Evolutionary conservation across 225 moss, liverwort and hornwort species (phyloP).

Genomic region (Asterella californica): DNA sequence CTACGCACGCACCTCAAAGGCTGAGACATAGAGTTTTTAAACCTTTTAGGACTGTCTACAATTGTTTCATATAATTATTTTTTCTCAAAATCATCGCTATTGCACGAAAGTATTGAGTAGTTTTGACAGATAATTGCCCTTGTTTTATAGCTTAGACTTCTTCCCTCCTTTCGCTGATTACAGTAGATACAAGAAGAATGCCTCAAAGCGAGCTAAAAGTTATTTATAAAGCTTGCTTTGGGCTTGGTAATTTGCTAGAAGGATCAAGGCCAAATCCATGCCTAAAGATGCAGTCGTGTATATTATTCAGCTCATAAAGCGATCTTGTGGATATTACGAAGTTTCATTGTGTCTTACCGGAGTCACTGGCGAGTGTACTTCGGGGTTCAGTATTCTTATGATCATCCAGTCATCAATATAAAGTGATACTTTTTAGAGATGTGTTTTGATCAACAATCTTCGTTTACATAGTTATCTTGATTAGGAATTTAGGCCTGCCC

Average conservation of each 20-base stretch:
- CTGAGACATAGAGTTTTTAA: conserved; percentile 24
- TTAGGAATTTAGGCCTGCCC: not conserved
- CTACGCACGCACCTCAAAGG: conserved; percentile 20
- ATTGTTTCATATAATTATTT: conserved; percentile 32
- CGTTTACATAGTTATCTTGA: not conserved
- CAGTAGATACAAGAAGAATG: conserved; percentile 1
- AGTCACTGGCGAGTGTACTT: not conserved
- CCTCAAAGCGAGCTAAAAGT: not conserved
- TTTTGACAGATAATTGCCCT: conserved; percentile 18
- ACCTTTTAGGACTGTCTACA: conserved; percentile 39
- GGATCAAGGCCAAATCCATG: not conserved
- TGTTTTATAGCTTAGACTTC: conserved; percentile 6
- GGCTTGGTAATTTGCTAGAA: not conserved
- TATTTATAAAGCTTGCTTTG: not conserved
- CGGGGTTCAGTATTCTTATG: not conserved
- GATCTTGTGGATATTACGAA: conserved; percentile 11
- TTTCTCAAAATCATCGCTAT: not conserved
- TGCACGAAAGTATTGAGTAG: conserved; percentile 17
- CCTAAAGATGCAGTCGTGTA: conserved; percentile 19
- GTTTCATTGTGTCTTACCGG: not conserved
- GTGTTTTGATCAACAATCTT: not conserved
- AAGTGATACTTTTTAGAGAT: not conserved
- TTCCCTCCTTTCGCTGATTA: not conserved
- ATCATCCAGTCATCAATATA: not conserved
- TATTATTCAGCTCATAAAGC: conserved; percentile 10